Percentiles rank a stretch among this genome's conserved stretches.
Conservation (phyloP, 2,329 filamentous ascomycete species). For the Scolecobasidium constrictum region DNA sequence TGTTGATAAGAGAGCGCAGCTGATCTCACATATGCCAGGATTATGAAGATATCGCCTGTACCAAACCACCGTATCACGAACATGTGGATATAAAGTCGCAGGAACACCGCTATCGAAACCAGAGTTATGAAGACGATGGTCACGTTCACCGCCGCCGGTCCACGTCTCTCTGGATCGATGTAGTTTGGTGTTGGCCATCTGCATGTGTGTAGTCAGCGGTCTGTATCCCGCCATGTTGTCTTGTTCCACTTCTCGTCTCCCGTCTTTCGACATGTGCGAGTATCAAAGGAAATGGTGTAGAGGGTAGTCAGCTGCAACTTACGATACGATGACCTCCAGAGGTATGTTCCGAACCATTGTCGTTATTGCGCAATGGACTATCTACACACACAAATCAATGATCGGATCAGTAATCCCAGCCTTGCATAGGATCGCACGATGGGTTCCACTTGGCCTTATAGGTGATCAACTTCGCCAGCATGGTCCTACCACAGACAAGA, state of each 20-base stretch:
- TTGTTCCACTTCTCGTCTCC: too few species aligned
- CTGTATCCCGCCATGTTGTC: too few species aligned
- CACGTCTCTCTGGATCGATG: constrained; percentile 8
- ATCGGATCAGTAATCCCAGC: not conserved
- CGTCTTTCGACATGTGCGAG: not conserved
- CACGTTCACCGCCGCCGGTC: not conserved
- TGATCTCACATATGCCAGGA: constrained; percentile 5
- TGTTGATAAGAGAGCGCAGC: not conserved
- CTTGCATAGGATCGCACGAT: too few species aligned
- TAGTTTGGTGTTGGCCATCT: constrained; percentile 9
- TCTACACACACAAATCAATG: not conserved
- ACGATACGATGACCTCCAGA: not conserved
- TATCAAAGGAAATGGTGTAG: not conserved
- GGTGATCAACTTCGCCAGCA: not conserved
- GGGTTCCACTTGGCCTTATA: not conserved
- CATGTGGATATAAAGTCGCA: constrained; percentile 5
- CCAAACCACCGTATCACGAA: constrained; percentile 7
- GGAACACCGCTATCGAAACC: not conserved
- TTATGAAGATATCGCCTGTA: constrained; percentile 8
- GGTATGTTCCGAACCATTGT: not conserved
- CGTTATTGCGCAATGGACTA: too few species aligned
- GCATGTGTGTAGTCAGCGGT: not conserved
- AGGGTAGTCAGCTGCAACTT: too few species aligned
- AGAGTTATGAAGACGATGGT: not conserved
- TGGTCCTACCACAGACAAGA: not conserved